These are phyloP conservation scores for Cucumis sativus DNA, from an alignment of 306 rosid species.

Conservation along the genomic window DNA sequence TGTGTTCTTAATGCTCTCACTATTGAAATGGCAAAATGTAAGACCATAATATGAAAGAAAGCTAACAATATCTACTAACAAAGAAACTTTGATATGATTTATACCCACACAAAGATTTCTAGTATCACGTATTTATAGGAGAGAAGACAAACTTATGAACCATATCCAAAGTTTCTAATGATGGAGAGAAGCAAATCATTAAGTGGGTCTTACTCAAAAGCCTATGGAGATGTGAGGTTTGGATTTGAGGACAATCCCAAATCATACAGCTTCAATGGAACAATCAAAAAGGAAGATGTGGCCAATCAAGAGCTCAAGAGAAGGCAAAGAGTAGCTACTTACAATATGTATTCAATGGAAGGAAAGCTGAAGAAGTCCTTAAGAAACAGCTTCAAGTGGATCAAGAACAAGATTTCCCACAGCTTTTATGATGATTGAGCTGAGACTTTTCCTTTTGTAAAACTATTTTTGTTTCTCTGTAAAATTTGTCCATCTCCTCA, in stretches of 20 bases:
- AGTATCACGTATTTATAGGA: background rate
- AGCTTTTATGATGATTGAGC: constrained; percentile 3
- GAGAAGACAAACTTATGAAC: background rate
- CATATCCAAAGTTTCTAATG: background rate
- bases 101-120: background rate
- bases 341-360: constrained; percentile 43
- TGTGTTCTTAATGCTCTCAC: background rate
- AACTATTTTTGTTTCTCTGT: background rate
- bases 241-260: constrained; percentile 29
- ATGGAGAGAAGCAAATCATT: constrained; percentile 55
- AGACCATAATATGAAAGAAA: background rate
- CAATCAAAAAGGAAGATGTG: constrained; percentile 20
- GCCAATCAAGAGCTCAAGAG: constrained; percentile 42
- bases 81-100: background rate
- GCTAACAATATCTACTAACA: background rate
- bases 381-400: constrained; percentile 53
- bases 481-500: background rate
- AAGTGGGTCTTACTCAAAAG: constrained; percentile 19
- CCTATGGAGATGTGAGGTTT: constrained; percentile 19
- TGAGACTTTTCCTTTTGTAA: background rate
- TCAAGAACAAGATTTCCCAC: constrained; percentile 43
- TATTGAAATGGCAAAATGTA: background rate
- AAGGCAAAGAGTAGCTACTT: constrained; percentile 41
- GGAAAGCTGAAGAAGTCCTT: constrained; percentile 51
- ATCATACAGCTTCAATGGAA: constrained; percentile 47